Evolutionary conservation across 2,329 filamentous ascomycete species (phyloP), one percentile per base, ranked within the genome.

Genomic region (Xylaria sp.): DNA sequence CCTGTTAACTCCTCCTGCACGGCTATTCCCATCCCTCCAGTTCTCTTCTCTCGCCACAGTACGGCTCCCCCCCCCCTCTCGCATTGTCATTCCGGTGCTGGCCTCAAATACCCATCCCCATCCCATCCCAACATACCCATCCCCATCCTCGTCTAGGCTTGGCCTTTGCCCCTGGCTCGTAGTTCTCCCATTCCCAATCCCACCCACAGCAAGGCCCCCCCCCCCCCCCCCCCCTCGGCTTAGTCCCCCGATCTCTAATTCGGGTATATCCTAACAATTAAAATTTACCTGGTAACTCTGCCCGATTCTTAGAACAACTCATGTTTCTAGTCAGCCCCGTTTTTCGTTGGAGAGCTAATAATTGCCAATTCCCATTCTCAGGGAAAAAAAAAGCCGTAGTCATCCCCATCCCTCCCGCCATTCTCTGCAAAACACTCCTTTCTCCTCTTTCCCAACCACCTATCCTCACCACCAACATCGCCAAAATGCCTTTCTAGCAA

Each of bases 371-470:
- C 68, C 56, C 61, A 62, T 66, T 67, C 64, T 63, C 73, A 77
- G n/a, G n/a, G n/a, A n/a, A n/a, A n/a, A n/a, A n/a, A n/a, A 79
- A 82, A 81, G 80, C 77, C 75, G 79, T 79, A 81, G 78, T 78
- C 79, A 82, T 84, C 80, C 79, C 81, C 73, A 75, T 76, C 73
- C 66, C 72, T 75, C 76, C 74, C 74, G 72, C 70, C 69, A 70
- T 67, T 65, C 67, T 66, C 52, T 64, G 25, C 62, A 58, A 70
- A 54, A 60, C 67, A 63, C 64, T 48, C 64, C 63, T 64, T 70
- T 72, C 72, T 75, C 67, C 66, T 65, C 58, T 58, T 68, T 67
- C 65, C 64, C 66, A 67, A 65, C 66, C 62, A 67, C 65, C 67
- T 69, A 63, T 35, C 56, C 68, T 69, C 72, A 67, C 67, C 66